Conservation (phyloP, 1,284 basidiomycete species). For the Cryptococcus jaspeensis region DNA sequence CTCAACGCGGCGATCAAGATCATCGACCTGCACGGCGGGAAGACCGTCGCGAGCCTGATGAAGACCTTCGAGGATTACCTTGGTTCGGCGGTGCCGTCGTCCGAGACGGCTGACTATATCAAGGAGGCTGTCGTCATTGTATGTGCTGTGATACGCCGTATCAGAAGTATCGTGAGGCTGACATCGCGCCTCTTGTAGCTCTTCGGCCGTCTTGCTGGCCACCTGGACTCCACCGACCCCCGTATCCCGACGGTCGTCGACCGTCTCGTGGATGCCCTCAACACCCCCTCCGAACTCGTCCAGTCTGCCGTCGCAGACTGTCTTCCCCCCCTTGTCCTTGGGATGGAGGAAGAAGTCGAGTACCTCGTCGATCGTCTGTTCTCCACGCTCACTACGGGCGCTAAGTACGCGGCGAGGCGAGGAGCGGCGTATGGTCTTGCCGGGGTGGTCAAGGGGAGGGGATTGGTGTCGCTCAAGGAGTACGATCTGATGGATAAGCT, state of each 20-base stretch:
- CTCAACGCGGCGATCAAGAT: slow-evolving; percentile 77
- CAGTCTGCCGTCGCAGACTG: slow-evolving; percentile 96
- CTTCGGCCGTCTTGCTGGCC: slow-evolving; percentile 87
- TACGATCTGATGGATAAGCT: slow-evolving; percentile 75
- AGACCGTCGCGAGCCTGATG: slow-evolving; percentile 73
- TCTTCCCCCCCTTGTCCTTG: slow-evolving; percentile 78
- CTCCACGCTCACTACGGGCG: slow-evolving; percentile 69
- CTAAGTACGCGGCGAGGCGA: slow-evolving; percentile 86
- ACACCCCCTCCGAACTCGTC: slow-evolving; percentile 94
- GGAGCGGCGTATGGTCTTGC: slow-evolving; percentile 97
- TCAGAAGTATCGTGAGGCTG: not conserved
- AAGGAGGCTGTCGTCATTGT: slow-evolving; percentile 90
- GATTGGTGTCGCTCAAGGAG: slow-evolving; percentile 80
- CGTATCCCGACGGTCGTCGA: slow-evolving; percentile 83
- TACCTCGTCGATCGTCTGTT: slow-evolving; percentile 74
- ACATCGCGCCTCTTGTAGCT: slow-evolving; percentile 50
- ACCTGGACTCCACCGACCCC: slow-evolving; percentile 72
- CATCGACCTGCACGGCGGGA: slow-evolving; percentile 79
- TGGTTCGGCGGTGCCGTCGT: slow-evolving; percentile 60
- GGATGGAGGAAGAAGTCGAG: slow-evolving; percentile 65
- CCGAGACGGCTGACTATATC: slow-evolving; percentile 78
- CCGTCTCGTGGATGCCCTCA: slow-evolving; percentile 84
- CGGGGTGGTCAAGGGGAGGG: slow-evolving; percentile 85
- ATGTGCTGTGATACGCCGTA: slow-evolving; percentile 5
- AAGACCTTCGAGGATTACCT: slow-evolving; percentile 82